Evolutionary conservation across 176 grass and related monocot genomes (phyloP), one percentile per base, ranked within the genome.

Genomic region (Oryza coarctata): DNA sequence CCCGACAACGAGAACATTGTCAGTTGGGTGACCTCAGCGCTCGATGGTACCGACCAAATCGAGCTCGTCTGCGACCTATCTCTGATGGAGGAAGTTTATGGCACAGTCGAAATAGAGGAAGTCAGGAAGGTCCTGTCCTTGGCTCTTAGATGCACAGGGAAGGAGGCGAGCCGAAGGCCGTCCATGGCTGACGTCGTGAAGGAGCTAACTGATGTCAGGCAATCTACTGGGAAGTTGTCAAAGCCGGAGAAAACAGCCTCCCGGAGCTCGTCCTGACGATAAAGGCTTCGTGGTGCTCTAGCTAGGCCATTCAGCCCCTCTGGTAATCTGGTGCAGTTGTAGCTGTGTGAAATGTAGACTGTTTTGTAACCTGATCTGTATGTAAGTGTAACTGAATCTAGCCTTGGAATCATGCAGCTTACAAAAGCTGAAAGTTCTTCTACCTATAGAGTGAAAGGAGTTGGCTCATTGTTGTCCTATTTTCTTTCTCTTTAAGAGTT

Each of bases 171-270:
- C 12, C 71, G 68, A 58, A 80, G 93, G 60, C 93, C 90, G 13
- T 17, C 73, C 22, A 95, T 95, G 93, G 34, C 39, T 38, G 30
- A 88, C 38, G 82, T 86, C 22, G 90, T 88, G 34, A 95, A 86
- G 52, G 90, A 88, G 69, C 75, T 95, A 43, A 77, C 50, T 30
- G 79, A 81, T 13, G 71, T 50, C 7, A 74, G 75, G 65, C 71
- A 74, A 0, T 78, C 67, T 55, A 26, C 52, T 12, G 40, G 52
- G 52, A 27, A 55, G 13, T 5, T 49, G 13, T 35, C 75, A 9
- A 71, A 85, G 36, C 75, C 45, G 52, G 75, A 41, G 36, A 63
- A 63, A 1, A 15, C 9, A 0, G 38, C 22, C 3, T 78, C 74
- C 29, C 65, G 38, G 38, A 62, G 36, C 65, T 62, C 28, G 0